These are phyloP conservation scores for Mallotus repandus DNA, from an alignment of 441 rosid genomes.

Conservation along the genomic window DNA sequence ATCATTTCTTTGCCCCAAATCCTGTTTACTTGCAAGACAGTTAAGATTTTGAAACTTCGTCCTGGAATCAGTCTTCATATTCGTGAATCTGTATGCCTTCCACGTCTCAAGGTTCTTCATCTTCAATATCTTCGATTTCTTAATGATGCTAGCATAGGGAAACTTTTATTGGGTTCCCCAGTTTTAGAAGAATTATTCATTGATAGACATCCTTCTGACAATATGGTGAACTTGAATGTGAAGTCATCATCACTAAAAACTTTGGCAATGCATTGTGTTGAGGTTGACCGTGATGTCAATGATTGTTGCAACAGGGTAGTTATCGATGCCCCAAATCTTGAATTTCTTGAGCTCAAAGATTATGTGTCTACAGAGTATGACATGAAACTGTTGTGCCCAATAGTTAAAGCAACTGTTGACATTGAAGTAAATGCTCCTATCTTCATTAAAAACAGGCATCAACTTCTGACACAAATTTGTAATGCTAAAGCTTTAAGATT, in stretches of 20 bases:
- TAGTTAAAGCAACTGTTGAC: neutral
- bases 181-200: conserved; percentile 5
- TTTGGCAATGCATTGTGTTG: neutral
- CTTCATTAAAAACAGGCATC: too few species aligned
- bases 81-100: neutral
- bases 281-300: too few species aligned
- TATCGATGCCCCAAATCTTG: conserved; percentile 3
- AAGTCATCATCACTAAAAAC: conserved; percentile 6
- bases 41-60: conserved; percentile 1
- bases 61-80: neutral
- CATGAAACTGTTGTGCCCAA: too few species aligned
- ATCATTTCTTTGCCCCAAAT: neutral
- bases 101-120: conserved; percentile 2
- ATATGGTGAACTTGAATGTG: neutral
- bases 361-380: neutral
- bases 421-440: neutral
- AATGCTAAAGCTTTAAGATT: neutral
- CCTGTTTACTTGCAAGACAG: neutral
- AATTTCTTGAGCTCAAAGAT: conserved; percentile 6
- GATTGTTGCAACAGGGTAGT: neutral
- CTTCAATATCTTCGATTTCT: neutral
- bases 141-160: neutral
- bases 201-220: too few species aligned
- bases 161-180: neutral
- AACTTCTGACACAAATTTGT: neutral